Percentiles rank a stretch among this genome's conserved stretches.
These are phyloP conservation scores for Erodium trifolium DNA, from an alignment of 441 rosid genomes.

Conservation along the genomic window DNA sequence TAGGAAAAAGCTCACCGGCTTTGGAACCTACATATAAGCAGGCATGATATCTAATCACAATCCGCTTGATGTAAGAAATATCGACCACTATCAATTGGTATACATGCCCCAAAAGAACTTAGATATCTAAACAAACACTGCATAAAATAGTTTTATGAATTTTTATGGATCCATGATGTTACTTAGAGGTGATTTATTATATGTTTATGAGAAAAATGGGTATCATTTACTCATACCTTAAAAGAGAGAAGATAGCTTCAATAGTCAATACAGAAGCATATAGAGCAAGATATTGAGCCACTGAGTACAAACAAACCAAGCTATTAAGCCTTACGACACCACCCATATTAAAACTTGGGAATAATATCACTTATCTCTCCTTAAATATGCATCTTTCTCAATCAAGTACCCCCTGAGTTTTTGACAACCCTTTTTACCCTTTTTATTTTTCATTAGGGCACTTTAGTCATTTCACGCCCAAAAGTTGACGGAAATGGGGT, in stretches of 20 bases:
- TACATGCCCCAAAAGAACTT: not conserved
- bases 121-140: not conserved
- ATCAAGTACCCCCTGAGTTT: too few species aligned
- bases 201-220: too few species aligned
- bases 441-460: too few species aligned
- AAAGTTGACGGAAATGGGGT: too few species aligned
- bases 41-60: conserved; percentile 11
- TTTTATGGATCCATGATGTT: not conserved
- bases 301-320: not conserved
- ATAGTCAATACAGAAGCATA: not conserved
- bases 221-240: not conserved
- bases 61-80: not conserved
- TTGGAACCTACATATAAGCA: conserved; percentile 66
- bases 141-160: not conserved
- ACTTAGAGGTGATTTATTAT: not conserved
- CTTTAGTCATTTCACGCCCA: too few species aligned
- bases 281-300: not conserved
- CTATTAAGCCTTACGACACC: not conserved
- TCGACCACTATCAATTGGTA: not conserved
- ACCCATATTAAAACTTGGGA: not conserved
- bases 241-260: not conserved
- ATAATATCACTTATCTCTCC: too few species aligned
- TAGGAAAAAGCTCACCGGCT: conserved; percentile 65
- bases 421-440: too few species aligned
- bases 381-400: too few species aligned